phyloP scores from a whole-genome alignment of 345 rosid genomes.

The Citrus maxima region DNA sequence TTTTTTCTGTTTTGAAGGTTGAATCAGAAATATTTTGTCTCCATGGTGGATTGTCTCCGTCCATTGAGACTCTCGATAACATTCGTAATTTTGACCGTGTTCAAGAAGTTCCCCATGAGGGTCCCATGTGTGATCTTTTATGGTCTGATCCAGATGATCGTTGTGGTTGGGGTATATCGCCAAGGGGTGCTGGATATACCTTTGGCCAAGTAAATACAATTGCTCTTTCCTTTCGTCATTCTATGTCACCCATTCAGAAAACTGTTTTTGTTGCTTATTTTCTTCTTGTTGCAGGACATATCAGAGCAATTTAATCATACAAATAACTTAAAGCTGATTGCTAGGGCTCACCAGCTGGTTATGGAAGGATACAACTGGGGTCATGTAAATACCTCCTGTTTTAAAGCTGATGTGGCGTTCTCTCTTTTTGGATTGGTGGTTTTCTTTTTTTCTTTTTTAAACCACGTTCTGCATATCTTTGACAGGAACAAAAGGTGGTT shows the following conservation, averaged over 20 bases:
- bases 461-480: constrained; percentile 9
- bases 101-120: constrained; percentile 98
- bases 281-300: constrained; percentile 60
- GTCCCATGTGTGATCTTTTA: constrained; percentile 98
- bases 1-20: constrained; percentile 47
- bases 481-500: constrained; percentile 94
- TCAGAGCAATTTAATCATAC: constrained; percentile 95
- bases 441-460: not conserved
- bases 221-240: not conserved
- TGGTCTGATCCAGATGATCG: constrained; percentile 99
- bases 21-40: constrained; percentile 95
- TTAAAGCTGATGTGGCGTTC: not conserved
- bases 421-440: constrained; percentile 4
- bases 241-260: not conserved
- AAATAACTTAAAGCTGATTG: constrained; percentile 85
- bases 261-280: not conserved
- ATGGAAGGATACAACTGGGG: constrained; percentile 99
- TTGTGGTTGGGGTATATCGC: constrained; percentile 97
- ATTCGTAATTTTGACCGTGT: constrained; percentile 90
- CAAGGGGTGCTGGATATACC: constrained; percentile 95
- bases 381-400: constrained; percentile 53
- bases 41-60: constrained; percentile 91
- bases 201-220: constrained; percentile 74
- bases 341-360: constrained; percentile 94
- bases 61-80: constrained; percentile 87